Conservation (phyloP, 148 eudicot genomes). For the Dysphania ambrosioides region DNA sequence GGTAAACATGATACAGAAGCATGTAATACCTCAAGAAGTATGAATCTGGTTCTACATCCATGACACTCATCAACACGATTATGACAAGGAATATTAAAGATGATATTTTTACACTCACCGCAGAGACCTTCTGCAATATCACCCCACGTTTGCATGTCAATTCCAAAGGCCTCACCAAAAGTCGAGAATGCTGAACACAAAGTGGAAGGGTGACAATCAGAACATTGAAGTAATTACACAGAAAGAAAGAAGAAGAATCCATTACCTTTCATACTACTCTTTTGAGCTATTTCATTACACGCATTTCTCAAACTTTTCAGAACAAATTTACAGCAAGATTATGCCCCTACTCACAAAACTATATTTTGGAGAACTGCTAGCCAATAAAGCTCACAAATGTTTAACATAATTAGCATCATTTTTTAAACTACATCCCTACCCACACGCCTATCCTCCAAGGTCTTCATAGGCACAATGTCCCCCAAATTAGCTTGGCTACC, state of each 20-base stretch:
- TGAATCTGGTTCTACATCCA: slow-evolving; percentile 1
- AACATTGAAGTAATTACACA: slow-evolving; percentile 1
- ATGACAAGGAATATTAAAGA: background rate
- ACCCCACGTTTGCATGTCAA: slow-evolving; percentile 65
- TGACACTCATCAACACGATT: background rate
- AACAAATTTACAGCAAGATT: background rate
- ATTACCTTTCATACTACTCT: background rate
- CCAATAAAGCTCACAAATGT: background rate
- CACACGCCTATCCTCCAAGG: background rate
- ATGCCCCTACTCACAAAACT: background rate
- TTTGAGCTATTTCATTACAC: background rate
- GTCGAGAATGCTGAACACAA: slow-evolving; percentile 61
- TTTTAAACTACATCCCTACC: background rate
- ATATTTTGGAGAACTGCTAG: background rate
- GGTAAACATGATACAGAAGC: background rate
- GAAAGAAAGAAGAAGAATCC: background rate
- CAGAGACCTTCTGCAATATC: slow-evolving; percentile 54
- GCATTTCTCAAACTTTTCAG: background rate
- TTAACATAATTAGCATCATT: background rate
- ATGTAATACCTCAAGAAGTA: background rate
- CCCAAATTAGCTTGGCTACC: background rate
- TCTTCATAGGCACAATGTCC: background rate
- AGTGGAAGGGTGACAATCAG: slow-evolving; percentile 16
- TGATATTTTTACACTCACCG: slow-evolving; percentile 45
- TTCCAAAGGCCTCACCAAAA: slow-evolving; percentile 72